Evolutionary conservation across 352 stramenopile genomes (phyloP), one percentile per base, ranked within the genome.

Genomic region (Phytophthora pini): DNA sequence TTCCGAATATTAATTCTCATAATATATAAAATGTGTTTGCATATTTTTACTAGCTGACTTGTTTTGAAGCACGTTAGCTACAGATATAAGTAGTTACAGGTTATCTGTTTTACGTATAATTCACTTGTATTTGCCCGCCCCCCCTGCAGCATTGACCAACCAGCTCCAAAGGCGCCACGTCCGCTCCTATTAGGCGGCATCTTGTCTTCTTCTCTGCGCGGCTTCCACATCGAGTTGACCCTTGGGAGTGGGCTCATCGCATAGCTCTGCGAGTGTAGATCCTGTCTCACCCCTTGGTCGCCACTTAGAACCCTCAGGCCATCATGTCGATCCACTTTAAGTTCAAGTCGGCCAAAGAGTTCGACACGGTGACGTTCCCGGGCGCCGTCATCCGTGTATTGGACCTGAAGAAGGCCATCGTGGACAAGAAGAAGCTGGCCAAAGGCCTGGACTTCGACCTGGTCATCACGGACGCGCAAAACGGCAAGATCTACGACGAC

Each of bases 371-470:
- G 27, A 92, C 84, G 41, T 95, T 96, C 53, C 72, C 84, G 5
- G 89, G 89, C 61, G 85, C 87, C 10, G 84, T 93, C 44, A 96
- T 96, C 72, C 85, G 87, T 59, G 85, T 96, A 47, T 56, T 95
- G 31, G 89, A 96, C 72, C 77, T 97, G n/a, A 97, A 98, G 77
- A 93, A 96, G 64, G 90, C 90, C 29, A 98, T 98, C 60, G 92
- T 98, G 43, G 92, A 97, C 47, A 93, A 97, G 70, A 97, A 97
- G 74, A 96, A 96, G 56, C 81, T 98, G 24, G 86, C 87, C 61
- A 97, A 97, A 56, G 92, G 92, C 0, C 81, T 97, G 43, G 92
- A 98, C 62, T 96, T 98, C 53, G 92, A 98, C 55, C 78, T 98
- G 3, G 87, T 96, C 0, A 95, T 98, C 70, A 96, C 90, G 17